Conservation (phyloP, 768 basidiomycete genomes). For the Boletus rubropictus region DNA sequence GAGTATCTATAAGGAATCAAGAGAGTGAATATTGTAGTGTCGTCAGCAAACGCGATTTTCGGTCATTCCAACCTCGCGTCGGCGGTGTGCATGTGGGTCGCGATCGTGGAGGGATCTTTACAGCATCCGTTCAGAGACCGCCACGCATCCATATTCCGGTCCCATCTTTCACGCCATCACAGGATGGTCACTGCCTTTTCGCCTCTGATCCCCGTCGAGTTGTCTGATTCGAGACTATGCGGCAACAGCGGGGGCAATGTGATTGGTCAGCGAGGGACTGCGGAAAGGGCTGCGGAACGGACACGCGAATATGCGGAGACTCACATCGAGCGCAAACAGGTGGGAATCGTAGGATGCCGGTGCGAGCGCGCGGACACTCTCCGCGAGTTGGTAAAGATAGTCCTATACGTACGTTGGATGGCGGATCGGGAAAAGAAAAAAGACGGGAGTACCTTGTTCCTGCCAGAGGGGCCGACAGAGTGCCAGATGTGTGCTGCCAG, state of each 20-base stretch:
- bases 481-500: constrained; percentile 68
- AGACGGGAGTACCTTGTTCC: constrained; percentile 61
- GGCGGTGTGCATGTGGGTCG: no score
- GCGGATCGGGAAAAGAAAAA: no score
- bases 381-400: constrained; percentile 75
- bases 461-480: constrained; percentile 81
- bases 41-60: no score
- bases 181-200: neutral
- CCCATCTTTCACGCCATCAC: no score
- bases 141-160: no score
- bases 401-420: constrained; percentile 44
- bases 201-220: constrained; percentile 2
- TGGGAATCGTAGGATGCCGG: constrained; percentile 73
- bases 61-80: no score
- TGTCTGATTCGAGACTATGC: constrained; percentile 9
- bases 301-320: constrained; percentile 7
- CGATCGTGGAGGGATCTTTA: no score
- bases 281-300: neutral
- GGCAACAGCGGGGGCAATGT: neutral
- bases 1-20: neutral
- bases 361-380: constrained; percentile 63
- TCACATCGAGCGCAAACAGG: constrained; percentile 70
- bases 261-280: neutral
- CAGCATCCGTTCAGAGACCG: no score
- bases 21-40: no score